These are phyloP conservation scores for Rhododendron kiyosumense DNA, from an alignment of 148 eudicot genomes.

Conservation along the genomic window DNA sequence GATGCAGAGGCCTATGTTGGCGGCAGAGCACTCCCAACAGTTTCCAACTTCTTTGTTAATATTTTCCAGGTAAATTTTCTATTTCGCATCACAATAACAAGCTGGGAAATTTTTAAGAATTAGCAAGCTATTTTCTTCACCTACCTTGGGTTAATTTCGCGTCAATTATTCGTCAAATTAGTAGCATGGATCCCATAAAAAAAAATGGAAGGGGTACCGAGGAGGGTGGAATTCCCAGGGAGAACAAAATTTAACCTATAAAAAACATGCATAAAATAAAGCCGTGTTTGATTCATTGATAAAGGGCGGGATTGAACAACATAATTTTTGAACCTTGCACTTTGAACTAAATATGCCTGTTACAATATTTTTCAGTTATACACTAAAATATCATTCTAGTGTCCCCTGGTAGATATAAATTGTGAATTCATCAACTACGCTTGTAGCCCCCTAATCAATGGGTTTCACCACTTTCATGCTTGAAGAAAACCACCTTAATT, in stretches of 20 bases:
- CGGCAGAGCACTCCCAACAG: constrained; percentile 76
- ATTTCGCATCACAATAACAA: neutral
- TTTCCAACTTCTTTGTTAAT: constrained; percentile 62
- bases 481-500: no score
- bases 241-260: neutral
- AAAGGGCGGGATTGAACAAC: neutral
- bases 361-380: neutral
- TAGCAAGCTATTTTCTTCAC: neutral
- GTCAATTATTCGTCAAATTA: neutral
- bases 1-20: constrained; percentile 73
- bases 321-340: neutral
- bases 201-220: neutral
- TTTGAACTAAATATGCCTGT: no score
- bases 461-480: no score
- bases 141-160: neutral
- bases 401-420: neutral
- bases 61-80: constrained; percentile 54
- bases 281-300: neutral
- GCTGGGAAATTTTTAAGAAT: neutral
- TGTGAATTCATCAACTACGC: neutral
- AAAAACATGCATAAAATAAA: no score
- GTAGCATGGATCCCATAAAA: no score
- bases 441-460: no score
- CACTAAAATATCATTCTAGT: neutral
- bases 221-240: neutral